phyloP scores from a whole-genome alignment of 2,329 filamentous ascomycete genomes.

The Podosphaera xanthii region DNA sequence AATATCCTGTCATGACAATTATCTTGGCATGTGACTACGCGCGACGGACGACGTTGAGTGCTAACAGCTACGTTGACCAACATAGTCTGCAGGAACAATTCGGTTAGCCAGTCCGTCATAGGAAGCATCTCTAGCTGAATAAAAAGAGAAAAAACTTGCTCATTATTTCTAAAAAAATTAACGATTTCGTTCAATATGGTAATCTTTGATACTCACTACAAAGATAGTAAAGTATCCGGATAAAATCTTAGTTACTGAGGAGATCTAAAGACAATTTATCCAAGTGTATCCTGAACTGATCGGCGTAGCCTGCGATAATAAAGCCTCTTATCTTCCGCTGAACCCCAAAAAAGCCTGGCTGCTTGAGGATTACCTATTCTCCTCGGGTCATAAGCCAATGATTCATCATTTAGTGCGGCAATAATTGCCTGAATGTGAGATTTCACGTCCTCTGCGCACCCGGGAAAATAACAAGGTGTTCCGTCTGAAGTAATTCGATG shows the following conservation, averaged over 20 bases:
- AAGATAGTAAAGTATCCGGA: too few species aligned
- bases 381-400: constrained; percentile 71
- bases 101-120: too few species aligned
- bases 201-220: too few species aligned
- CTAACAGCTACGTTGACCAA: too few species aligned
- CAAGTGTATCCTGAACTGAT: constrained; percentile 33
- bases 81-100: too few species aligned
- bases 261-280: neutral
- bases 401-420: constrained; percentile 62
- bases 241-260: neutral
- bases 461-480: constrained; percentile 59
- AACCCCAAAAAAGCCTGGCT: constrained; percentile 69
- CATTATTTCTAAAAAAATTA: too few species aligned
- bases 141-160: too few species aligned
- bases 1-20: too few species aligned
- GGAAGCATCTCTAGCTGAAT: too few species aligned
- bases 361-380: constrained; percentile 74
- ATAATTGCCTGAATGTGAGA: constrained; percentile 72
- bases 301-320: constrained; percentile 66
- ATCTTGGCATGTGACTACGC: too few species aligned
- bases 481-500: constrained; percentile 65
- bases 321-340: constrained; percentile 51
- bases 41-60: too few species aligned
- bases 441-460: constrained; percentile 50
- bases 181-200: too few species aligned